Evolutionary conservation across 495 filamentous ascomycete genomes (phyloP).

Genomic region (Aspergillus biplanus): DNA sequence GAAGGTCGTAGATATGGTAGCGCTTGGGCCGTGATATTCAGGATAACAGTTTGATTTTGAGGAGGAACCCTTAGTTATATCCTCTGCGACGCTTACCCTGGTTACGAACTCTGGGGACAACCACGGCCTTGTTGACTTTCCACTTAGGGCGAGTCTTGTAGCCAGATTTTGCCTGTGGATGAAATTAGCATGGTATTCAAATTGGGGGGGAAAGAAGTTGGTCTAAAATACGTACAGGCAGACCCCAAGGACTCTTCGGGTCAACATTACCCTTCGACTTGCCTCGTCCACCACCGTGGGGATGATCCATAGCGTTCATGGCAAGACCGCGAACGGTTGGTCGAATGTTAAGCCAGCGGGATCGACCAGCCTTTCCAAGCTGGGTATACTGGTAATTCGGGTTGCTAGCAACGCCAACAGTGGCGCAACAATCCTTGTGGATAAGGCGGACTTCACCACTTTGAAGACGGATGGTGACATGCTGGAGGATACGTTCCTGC

Average conservation of each 20-base stretch:
- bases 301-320: conserved; percentile 97
- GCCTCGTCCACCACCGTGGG: conserved; percentile 96
- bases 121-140: conserved; percentile 82
- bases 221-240: conserved; percentile 68
- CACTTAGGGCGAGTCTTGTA: conserved; percentile 87
- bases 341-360: conserved; percentile 87
- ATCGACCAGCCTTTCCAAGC: conserved; percentile 91
- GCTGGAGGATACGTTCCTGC: conserved; percentile 60
- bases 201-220: conserved; percentile 1
- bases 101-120: conserved; percentile 73
- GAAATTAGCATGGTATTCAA: conserved; percentile 22
- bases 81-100: conserved; percentile 68
- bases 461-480: conserved; percentile 80
- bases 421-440: conserved; percentile 88
- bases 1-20: background rate
- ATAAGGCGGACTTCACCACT: conserved; percentile 90
- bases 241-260: conserved; percentile 94
- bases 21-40: conserved; percentile 6
- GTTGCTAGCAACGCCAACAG: conserved; percentile 92
- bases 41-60: background rate
- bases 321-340: conserved; percentile 95
- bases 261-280: conserved; percentile 98
- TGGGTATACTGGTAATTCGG: conserved; percentile 85
- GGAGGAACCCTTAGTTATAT: conserved; percentile 38
- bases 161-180: conserved; percentile 80